These are phyloP conservation scores for Avena atlantica DNA, from an alignment of 176 grass and related monocot species.

Conservation along the genomic window DNA sequence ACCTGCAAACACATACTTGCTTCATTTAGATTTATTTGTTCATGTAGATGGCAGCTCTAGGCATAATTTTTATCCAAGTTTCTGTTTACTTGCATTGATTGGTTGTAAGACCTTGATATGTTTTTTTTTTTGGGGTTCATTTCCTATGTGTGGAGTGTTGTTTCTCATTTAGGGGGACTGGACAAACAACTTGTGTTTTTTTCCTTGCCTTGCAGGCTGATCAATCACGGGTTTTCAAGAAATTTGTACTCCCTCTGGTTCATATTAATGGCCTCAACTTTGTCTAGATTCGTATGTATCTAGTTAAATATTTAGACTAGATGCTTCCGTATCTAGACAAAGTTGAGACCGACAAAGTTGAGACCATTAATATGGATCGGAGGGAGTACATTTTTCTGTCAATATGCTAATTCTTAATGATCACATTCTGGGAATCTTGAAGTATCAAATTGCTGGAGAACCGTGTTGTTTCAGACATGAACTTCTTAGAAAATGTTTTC, in stretches of 20 bases:
- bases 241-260: no score
- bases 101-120: slow-evolving; percentile 44
- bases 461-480: neutral
- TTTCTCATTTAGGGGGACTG: slow-evolving; percentile 34
- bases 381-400: slow-evolving; percentile 32
- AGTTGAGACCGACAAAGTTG: no score
- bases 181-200: neutral
- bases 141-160: slow-evolving; percentile 39
- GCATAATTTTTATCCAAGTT: slow-evolving; percentile 65
- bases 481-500: neutral
- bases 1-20: slow-evolving; percentile 26
- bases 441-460: neutral
- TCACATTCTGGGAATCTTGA: neutral
- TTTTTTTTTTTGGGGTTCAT: slow-evolving; percentile 57
- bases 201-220: slow-evolving; percentile 37
- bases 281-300: no score
- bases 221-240: neutral
- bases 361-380: no score
- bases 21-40: slow-evolving; percentile 63
- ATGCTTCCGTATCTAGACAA: no score
- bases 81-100: slow-evolving; percentile 60
- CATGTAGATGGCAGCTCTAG: slow-evolving; percentile 4
- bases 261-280: no score
- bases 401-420: slow-evolving; percentile 34
- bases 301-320: no score